A percentile compares a stretch with the other conserved stretches of the same genome.
These are phyloP conservation scores for Delonix regia DNA, from an alignment of 306 rosid genomes.

Conservation along the genomic window DNA sequence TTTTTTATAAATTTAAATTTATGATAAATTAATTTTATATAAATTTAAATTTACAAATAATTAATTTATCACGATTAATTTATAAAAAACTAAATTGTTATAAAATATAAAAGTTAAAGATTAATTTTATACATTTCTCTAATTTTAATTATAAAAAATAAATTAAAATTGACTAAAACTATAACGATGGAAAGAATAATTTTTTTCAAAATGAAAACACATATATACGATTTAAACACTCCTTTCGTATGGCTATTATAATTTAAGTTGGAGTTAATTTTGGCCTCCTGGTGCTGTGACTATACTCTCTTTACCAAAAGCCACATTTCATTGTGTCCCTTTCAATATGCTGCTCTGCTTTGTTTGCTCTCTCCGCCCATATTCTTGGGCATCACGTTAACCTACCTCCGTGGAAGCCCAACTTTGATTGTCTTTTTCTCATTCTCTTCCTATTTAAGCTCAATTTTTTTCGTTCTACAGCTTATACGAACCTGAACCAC, in stretches of 20 bases:
- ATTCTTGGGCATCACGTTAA: conserved; percentile 41
- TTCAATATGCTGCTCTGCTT: neutral
- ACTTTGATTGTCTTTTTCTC: neutral
- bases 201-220: too few relatives aligned
- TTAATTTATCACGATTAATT: too few relatives aligned
- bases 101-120: too few relatives aligned
- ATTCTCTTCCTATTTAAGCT: neutral
- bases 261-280: neutral
- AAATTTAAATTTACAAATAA: too few relatives aligned
- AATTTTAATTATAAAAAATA: too few relatives aligned
- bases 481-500: neutral
- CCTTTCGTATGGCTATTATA: neutral
- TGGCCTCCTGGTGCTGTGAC: neutral
- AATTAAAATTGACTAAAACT: too few relatives aligned
- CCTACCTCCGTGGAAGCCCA: neutral
- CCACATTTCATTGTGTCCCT: neutral
- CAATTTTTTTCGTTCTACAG: neutral
- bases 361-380: neutral
- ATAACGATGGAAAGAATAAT: too few relatives aligned
- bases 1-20: too few relatives aligned
- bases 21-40: too few relatives aligned
- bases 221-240: neutral
- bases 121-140: too few relatives aligned
- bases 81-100: too few relatives aligned
- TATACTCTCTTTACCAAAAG: neutral